These are phyloP conservation scores for Colletotrichum simmondsii DNA, from an alignment of 2,329 filamentous ascomycete species.

Conservation along the genomic window DNA sequence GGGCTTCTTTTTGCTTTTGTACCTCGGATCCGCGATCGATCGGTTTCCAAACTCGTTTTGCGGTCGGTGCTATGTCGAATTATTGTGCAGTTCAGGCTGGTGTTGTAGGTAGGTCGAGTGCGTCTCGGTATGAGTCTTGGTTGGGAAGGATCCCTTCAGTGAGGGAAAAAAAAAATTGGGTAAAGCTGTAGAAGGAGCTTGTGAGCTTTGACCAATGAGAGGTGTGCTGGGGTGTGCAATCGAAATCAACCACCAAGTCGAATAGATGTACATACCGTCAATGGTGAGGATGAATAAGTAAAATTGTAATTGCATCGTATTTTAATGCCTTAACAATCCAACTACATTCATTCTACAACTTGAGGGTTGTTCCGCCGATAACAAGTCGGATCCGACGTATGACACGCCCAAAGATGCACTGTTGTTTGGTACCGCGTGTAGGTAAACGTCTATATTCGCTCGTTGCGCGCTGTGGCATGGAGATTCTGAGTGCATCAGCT, in stretches of 20 bases:
- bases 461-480: no score
- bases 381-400: not conserved
- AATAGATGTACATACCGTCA: not conserved
- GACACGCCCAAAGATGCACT: no score
- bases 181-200: not conserved
- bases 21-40: not conserved
- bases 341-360: not conserved
- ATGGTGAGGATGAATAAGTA: not conserved
- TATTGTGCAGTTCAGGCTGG: not conserved
- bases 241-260: not conserved
- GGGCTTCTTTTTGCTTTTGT: not conserved
- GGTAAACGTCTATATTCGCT: no score
- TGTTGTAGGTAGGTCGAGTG: not conserved
- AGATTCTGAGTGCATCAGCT: no score
- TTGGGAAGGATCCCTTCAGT: not conserved
- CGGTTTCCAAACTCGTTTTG: not conserved
- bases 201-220: constrained; percentile 5
- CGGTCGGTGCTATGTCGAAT: not conserved
- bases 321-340: not conserved
- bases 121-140: constrained; percentile 3
- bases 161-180: not conserved
- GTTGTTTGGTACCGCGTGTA: no score
- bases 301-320: not conserved
- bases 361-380: not conserved
- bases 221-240: not conserved